Conservation (phyloP, 306 rosid genomes). For the Adenanthera pavonina region DNA sequence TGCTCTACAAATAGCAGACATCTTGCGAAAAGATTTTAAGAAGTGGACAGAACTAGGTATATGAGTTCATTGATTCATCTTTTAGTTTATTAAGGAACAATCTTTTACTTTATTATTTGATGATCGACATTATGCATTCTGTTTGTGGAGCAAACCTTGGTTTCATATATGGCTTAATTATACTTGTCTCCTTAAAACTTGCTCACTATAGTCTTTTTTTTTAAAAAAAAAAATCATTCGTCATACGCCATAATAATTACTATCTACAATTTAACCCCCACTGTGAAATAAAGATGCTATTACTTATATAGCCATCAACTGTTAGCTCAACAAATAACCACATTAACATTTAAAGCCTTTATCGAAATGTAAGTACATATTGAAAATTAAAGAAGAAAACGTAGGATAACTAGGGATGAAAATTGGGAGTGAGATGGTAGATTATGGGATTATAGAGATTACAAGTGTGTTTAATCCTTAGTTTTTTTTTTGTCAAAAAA, state of each 20-base stretch:
- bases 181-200: neutral
- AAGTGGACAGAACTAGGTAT: conserved; percentile 80
- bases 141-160: neutral
- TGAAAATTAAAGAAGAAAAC: neutral
- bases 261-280: neutral
- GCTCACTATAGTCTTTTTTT: neutral
- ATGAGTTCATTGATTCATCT: conserved; percentile 8
- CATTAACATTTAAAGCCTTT: too few species aligned
- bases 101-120: neutral
- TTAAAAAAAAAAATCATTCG: neutral
- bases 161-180: neutral
- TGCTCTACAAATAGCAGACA: conserved; percentile 59
- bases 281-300: neutral
- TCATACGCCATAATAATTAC: neutral
- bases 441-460: neutral
- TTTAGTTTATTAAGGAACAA: neutral
- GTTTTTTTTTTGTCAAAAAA: too few species aligned
- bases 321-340: neutral
- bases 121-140: neutral
- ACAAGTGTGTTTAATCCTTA: neutral
- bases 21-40: conserved; percentile 75
- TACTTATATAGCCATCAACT: neutral
- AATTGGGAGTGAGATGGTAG: neutral
- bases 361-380: neutral
- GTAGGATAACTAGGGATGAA: neutral